Evolutionary conservation across 164 flowering plant genomes (phyloP), one percentile per base, ranked within the genome.

Genomic region (Piper longum): DNA sequence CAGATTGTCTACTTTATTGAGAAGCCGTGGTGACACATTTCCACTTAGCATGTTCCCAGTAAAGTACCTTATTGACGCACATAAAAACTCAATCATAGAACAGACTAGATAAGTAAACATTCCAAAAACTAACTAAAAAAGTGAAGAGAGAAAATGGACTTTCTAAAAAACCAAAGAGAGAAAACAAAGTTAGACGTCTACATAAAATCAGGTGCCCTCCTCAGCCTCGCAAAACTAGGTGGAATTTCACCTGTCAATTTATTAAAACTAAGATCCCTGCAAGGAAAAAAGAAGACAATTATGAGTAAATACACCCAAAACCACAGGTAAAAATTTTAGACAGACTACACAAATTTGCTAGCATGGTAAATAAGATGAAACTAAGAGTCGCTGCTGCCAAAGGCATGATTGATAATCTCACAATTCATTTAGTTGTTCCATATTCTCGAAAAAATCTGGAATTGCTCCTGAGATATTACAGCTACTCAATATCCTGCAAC

Each of bases 21-120:
- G 62, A 65, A 85, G 66, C 54, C 77, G 70, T 19, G 73, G 75
- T 11, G 86, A 88, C 56, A 80, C 61, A 62, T 63, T 68, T 73
- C 91, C 91, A 66, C 69, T 73, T 4, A 85, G 75, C 74, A 69
- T 54, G 76, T 85, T 85, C 60, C 83, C 75, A 51, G 74, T 74
- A 59, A 85, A 67, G 61, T 78, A 80, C 62, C 91, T 85, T 16
- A 7, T 5, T 48, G 14, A 48, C 8, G 14, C 7, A 48, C 11
- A 48, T 9, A 48, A 48, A 2, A 9, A 12, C 9, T 48, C 16
- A 67, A 67, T 65, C 41, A 54, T 59, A 55, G 60, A 3, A 65
- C 39, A 3, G 41, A 2, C 3, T 2, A 48, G 52, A 9, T 6
- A 9, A 26, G 36, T 26, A 26, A 26, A 26, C 36, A 26, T 26